Evolutionary conservation across 2,329 filamentous ascomycete genomes (phyloP).

Genomic region (Karstenula rhodostoma): DNA sequence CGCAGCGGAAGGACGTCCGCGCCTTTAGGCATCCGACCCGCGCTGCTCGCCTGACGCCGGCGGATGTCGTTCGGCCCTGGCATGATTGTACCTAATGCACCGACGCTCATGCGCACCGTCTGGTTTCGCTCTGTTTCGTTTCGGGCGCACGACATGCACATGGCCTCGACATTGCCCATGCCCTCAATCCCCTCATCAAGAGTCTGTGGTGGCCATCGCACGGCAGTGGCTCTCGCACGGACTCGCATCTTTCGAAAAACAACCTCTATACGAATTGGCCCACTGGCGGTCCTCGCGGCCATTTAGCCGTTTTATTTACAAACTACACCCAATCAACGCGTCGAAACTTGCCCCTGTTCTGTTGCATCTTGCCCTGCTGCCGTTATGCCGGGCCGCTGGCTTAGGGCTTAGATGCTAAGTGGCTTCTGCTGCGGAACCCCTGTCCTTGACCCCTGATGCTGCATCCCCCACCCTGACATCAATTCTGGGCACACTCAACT

Average conservation of each 20-base stretch:
- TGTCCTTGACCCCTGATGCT: constrained; percentile 19
- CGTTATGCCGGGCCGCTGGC: constrained; percentile 39
- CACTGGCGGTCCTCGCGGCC: constrained; percentile 28
- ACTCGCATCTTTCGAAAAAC: neutral
- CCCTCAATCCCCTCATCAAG: neutral
- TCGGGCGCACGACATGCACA: constrained; percentile 3
- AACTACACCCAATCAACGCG: constrained; percentile 33
- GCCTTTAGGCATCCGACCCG: constrained; percentile 5
- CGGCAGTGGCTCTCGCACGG: constrained; percentile 1
- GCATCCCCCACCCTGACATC: constrained; percentile 17
- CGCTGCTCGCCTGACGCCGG: constrained; percentile 13
- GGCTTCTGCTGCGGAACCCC: constrained; percentile 33
- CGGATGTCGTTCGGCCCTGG: constrained; percentile 10
- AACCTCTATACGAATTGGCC: constrained; percentile 21
- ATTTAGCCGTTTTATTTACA: constrained; percentile 47
- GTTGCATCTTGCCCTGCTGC: constrained; percentile 42
- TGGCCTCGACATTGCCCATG: constrained; percentile 4
- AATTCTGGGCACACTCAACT: constrained; percentile 23
- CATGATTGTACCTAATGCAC: neutral
- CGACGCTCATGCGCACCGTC: neutral
- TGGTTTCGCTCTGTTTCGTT: neutral
- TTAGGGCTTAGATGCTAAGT: constrained; percentile 32
- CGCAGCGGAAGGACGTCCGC: constrained; percentile 3
- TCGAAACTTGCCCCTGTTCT: constrained; percentile 33
- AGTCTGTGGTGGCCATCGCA: neutral